phyloP scores from a whole-genome alignment of 2,329 filamentous ascomycete genomes.

The Trichoderma lentiforme region DNA sequence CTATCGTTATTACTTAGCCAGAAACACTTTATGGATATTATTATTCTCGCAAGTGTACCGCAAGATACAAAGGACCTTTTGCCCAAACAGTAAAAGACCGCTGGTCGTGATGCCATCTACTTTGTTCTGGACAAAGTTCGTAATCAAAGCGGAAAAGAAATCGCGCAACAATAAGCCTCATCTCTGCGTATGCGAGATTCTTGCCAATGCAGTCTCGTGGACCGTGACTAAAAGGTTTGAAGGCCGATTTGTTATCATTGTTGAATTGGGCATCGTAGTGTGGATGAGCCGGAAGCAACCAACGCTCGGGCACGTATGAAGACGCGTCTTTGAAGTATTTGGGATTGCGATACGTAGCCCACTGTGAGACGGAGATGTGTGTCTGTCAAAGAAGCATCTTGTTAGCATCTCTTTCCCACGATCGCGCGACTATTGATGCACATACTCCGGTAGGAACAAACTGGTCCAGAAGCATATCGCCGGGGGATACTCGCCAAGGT shows the following conservation, averaged over 20 bases:
- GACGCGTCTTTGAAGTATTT: constrained; percentile 43
- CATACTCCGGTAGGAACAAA: constrained; percentile 29
- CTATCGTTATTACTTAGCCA: too few species aligned
- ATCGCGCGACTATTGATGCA: too few species aligned
- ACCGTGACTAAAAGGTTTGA: constrained; percentile 39
- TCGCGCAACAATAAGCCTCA: constrained; percentile 44
- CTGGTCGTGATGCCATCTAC: too few species aligned
- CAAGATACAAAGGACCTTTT: too few species aligned
- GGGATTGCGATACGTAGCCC: background rate
- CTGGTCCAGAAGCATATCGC: constrained; percentile 31
- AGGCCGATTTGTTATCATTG: constrained; percentile 35
- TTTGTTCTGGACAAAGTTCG: background rate
- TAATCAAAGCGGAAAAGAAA: constrained; percentile 47
- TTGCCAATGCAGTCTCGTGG: constrained; percentile 41
- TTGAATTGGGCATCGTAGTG: constrained; percentile 37
- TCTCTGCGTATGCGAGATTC: constrained; percentile 44
- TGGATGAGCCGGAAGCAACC: constrained; percentile 26
- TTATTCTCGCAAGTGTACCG: too few species aligned
- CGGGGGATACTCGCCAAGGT: constrained; percentile 30
- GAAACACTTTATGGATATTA: too few species aligned
- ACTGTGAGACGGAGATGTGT: too few species aligned
- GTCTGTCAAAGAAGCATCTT: too few species aligned
- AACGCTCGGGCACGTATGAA: constrained; percentile 47
- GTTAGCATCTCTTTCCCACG: too few species aligned
- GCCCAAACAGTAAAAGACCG: too few species aligned